These are phyloP conservation scores for Nicotiana undulata DNA, from an alignment of 257 asterid species.

Conservation along the genomic window DNA sequence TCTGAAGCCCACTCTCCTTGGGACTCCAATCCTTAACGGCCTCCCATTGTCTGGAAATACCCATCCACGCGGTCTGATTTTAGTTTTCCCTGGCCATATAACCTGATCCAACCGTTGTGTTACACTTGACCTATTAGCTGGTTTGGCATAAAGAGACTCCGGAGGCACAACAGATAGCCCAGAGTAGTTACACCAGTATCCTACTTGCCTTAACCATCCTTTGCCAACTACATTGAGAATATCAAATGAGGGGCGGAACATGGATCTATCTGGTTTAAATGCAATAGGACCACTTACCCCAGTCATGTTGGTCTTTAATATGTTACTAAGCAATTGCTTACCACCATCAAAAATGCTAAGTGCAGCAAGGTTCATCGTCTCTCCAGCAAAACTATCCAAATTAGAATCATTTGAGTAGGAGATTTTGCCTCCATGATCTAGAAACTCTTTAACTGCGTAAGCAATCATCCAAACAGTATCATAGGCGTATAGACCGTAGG, in stretches of 20 bases:
- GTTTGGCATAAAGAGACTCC: constrained; percentile 42
- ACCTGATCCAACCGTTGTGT: constrained; percentile 37
- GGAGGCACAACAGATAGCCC: constrained; percentile 70
- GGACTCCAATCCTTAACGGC: constrained; percentile 64
- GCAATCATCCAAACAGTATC: constrained; percentile 82
- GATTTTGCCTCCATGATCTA: constrained; percentile 45
- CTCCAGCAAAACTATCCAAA: constrained; percentile 25
- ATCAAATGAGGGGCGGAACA: constrained; percentile 53
- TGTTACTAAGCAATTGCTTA: constrained; percentile 32
- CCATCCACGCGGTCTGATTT: constrained; percentile 72
- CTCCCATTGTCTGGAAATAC: constrained; percentile 58
- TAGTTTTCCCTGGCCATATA: constrained; percentile 67
- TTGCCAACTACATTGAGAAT: constrained; percentile 54
- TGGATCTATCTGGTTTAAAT: constrained; percentile 41
- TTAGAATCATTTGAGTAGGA: constrained; percentile 50
- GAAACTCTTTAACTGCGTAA: constrained; percentile 43
- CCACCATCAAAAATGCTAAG: constrained; percentile 67
- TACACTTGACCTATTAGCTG: constrained; percentile 48
- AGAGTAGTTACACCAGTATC: constrained; percentile 79
- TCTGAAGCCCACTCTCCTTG: constrained; percentile 53
- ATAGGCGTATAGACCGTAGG: constrained; percentile 64
- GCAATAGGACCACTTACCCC: constrained; percentile 59
- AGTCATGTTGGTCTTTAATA: constrained; percentile 45
- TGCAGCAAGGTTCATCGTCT: constrained; percentile 45
- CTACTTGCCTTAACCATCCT: constrained; percentile 41